Evolutionary conservation across 2,329 filamentous ascomycete genomes (phyloP).

Genomic region (Ophiocordyceps camponoti-rufipedis): DNA sequence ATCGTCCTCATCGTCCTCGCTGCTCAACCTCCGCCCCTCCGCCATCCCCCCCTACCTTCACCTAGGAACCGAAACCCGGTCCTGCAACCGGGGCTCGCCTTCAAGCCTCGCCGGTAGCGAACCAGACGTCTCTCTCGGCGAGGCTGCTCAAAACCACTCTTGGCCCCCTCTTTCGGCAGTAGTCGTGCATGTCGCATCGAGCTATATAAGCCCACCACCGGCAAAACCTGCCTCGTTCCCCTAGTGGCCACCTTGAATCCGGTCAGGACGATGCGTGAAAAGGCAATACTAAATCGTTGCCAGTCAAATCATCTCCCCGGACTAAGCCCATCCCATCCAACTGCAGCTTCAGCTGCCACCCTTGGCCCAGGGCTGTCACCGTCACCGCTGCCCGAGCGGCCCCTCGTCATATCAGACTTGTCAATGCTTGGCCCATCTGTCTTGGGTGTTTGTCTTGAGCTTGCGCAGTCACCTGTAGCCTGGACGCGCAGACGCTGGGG

Average conservation of each 20-base stretch:
- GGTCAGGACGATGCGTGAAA: neutral
- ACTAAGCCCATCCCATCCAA: neutral
- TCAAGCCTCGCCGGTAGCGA: no score
- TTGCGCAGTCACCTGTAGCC: neutral
- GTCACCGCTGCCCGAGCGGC: neutral
- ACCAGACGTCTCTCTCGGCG: no score
- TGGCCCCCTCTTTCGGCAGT: neutral
- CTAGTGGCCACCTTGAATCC: neutral
- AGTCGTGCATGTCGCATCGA: neutral
- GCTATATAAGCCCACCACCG: neutral
- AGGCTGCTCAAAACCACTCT: no score
- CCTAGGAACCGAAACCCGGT: neutral
- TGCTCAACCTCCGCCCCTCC: neutral
- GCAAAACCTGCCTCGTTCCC: neutral
- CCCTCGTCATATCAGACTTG: neutral
- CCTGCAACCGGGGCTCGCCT: no score
- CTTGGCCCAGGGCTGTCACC: neutral
- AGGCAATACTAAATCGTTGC: neutral
- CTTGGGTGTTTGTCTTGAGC: no score
- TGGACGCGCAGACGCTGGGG: neutral
- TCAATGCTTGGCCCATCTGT: no score
- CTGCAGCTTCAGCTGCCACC: slow-evolving; percentile 1
- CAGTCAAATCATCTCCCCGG: neutral
- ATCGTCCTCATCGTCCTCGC: no score
- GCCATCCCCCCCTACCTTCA: neutral